Base-by-base conservation (phyloP, 441 rosid genomes). In the Sinapis alba region DNA sequence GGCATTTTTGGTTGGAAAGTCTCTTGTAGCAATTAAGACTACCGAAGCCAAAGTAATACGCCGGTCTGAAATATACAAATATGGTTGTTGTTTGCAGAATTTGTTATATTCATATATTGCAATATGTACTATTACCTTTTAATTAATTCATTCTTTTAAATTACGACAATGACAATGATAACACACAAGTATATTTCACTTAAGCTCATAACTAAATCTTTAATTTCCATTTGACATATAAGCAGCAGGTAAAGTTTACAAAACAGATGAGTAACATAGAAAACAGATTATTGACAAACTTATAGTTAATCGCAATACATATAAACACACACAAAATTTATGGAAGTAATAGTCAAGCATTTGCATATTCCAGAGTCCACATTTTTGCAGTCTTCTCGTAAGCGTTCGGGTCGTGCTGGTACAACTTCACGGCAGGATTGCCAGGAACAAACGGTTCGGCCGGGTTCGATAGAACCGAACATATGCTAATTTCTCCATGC, bases 341-440 rank as follows among this genome's bases (percentile, higher is more conserved):
- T 16, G 54, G 16, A 45, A 47, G 54, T 47, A 16, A 47, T 47
- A n/a, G n/a, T 38, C 54, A 47, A 47, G 54, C 54, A 18, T 18
- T 73, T 26, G 78, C 78, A 21, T 67, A 74, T 58, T 59, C 68
- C 5, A 21, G 3, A 10, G 78, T 59, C 62, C 72, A 74, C 4
- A 50, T 36, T 32, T 62, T 13, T 6, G 78, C 78, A 5, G 32
- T 38, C 13, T 47, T 47, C 32, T 67, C 54, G 28, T 67, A 74
- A 59, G 54, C 68, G 50, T 32, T 60, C 43, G 50, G 24, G 65
- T 73, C 36, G 43, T 73, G 3, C 26, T 1, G 16, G 78, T 67
- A 74, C 62, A 74, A 3, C 61, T 24, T 67, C 15, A 3, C 78
- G 54, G 67, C 78, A 28, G 20, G 43, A 16, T 59, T 67, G 6